Evolutionary conservation across 2,329 filamentous ascomycete species (phyloP).

Genomic region (Bipolaris cookei): DNA sequence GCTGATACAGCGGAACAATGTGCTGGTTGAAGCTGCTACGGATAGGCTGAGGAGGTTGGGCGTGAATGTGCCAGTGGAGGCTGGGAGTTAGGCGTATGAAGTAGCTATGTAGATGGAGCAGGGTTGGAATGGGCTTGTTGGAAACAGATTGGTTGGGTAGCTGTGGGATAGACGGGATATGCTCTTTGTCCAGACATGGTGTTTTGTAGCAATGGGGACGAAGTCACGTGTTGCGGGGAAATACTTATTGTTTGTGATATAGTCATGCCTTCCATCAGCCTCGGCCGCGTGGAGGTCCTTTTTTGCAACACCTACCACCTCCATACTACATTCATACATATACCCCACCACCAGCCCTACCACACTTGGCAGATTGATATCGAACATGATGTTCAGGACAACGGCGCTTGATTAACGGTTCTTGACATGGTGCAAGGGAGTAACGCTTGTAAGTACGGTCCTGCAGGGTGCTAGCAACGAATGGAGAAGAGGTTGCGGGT

Average conservation of each 20-base stretch:
- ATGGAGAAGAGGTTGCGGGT: constrained; percentile 7
- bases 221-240: background rate
- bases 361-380: background rate
- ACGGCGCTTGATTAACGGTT: constrained; percentile 13
- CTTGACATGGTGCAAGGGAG: constrained; percentile 1
- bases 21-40: constrained; percentile 43
- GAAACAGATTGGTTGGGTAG: background rate
- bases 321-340: too few relatives aligned
- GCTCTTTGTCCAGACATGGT: background rate
- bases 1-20: constrained; percentile 42
- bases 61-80: constrained; percentile 29
- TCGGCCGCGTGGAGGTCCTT: background rate
- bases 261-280: background rate
- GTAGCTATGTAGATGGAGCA: background rate
- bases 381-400: background rate
- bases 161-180: too few relatives aligned
- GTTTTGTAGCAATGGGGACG: background rate
- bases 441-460: background rate
- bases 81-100: background rate
- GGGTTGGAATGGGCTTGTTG: background rate
- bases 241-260: background rate
- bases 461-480: constrained; percentile 8
- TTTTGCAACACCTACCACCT: background rate
- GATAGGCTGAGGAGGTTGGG: constrained; percentile 39
- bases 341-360: background rate